A percentile compares a stretch with the other conserved stretches of the same genome.
Conservation (phyloP, 495 filamentous ascomycete species). For the Aspergillus campestris region DNA sequence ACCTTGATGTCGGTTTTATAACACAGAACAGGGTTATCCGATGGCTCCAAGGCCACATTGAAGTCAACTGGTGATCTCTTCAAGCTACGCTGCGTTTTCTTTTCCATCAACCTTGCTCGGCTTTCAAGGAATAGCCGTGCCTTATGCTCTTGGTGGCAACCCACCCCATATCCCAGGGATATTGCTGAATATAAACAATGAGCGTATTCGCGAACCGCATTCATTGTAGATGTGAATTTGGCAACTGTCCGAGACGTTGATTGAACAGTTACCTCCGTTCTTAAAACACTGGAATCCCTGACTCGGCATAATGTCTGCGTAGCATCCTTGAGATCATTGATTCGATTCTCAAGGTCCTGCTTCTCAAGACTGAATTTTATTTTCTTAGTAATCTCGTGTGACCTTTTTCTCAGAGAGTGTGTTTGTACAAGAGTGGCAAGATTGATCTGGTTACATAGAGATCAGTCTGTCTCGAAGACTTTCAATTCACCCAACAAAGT, state of each 20-base stretch:
- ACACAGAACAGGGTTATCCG: not conserved
- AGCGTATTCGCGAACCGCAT: not conserved
- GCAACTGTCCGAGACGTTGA: not conserved
- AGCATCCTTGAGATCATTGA: not conserved
- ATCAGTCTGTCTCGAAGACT: not conserved
- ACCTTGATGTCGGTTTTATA: constrained; percentile 1
- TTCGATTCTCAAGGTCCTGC: constrained; percentile 2
- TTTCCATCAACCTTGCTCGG: not conserved
- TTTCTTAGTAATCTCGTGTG: constrained; percentile 13
- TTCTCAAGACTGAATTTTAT: constrained; percentile 3
- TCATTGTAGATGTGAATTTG: not conserved
- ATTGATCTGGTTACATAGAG: no score
- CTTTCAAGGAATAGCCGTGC: constrained; percentile 2
- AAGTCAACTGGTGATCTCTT: not conserved
- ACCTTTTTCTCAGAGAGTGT: not conserved
- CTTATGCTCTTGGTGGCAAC: constrained; percentile 1
- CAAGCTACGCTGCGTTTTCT: no score
- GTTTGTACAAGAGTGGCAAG: not conserved
- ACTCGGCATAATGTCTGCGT: constrained; percentile 1
- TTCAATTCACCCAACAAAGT: not conserved
- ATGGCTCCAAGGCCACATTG: not conserved
- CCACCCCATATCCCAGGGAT: not conserved
- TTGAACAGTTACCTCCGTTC: not conserved
- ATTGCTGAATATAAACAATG: constrained; percentile 3
- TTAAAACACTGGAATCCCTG: not conserved